Evolutionary conservation across 2,329 filamentous ascomycete species (phyloP).

Genomic region (Fusarium tuaranense): DNA sequence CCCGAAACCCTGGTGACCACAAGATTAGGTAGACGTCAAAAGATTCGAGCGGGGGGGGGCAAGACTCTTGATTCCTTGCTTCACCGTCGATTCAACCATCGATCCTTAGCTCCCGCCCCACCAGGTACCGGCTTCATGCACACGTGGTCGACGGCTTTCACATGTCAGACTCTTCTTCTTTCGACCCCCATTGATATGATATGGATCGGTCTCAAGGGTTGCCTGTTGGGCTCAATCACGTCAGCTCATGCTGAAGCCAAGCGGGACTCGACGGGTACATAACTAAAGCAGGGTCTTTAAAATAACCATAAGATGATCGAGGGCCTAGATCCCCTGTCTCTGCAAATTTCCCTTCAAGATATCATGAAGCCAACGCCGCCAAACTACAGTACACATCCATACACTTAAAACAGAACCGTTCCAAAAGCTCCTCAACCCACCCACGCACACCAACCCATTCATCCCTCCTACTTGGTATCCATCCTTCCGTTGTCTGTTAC

Average conservation of each 20-base stretch:
- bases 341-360: slow-evolving; percentile 34
- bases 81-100: slow-evolving; percentile 1
- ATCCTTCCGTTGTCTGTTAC: slow-evolving; percentile 27
- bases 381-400: slow-evolving; percentile 39
- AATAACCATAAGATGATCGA: slow-evolving; percentile 22
- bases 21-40: slow-evolving; percentile 6
- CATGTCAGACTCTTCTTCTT: slow-evolving; percentile 10
- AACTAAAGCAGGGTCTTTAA: slow-evolving; percentile 9
- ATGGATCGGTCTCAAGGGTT: not conserved
- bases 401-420: slow-evolving; percentile 33
- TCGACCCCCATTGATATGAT: not conserved
- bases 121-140: slow-evolving; percentile 5
- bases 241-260: not conserved
- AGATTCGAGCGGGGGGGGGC: not conserved
- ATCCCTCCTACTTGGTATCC: slow-evolving; percentile 37
- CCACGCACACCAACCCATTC: not conserved
- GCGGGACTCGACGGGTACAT: not conserved
- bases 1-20: slow-evolving; percentile 7
- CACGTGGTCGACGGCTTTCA: slow-evolving; percentile 6
- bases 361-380: slow-evolving; percentile 44
- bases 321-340: slow-evolving; percentile 21
- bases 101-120: slow-evolving; percentile 2
- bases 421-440: slow-evolving; percentile 9
- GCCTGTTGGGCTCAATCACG: not conserved
- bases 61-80: not conserved